Base-by-base conservation (phyloP, 192 early-diverging fungal species). In the Geranomyces variabilis region DNA sequence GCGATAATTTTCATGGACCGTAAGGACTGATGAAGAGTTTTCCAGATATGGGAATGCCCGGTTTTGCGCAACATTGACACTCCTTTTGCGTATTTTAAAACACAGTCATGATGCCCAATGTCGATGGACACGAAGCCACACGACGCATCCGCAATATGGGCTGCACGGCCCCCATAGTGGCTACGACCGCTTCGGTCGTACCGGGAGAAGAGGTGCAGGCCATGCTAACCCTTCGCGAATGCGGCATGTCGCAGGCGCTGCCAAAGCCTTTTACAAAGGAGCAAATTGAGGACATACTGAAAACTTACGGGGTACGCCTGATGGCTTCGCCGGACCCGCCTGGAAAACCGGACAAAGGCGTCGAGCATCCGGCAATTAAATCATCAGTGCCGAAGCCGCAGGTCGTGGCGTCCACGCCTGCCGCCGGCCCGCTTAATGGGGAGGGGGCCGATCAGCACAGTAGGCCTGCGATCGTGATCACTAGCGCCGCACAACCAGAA, bases 91-190 rank as follows among this genome's bases (percentile, higher is more conserved):
- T n/a, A n/a, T n/a, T n/a, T n/a, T n/a, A n/a, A n/a, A n/a, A 12
- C n/a, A 28, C n/a, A 31, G 47, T 71, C 6, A 57, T 74, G 34
- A 67, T 74, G 63, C 64, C 72, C 12, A 45, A 33, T 31, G 22
- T 67, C 10, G 74, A 75, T 62, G 74, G 74, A 22, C 46, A 75
- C 59, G 43, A 75, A 62, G 74, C 74, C 30, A 70, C 74, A 30
- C 66, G 60, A 9, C 21, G 13, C 19, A 68, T 75, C 36, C 74
- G 74, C 19, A 19, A 41, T 19, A 10, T 70, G 29, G 57, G 60
- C 1, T 69, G 53, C 43, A 46, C 19, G 8, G 46, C 59, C 1
- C 74, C 74, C 44, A 63, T 75, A 14, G 67, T 75, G 3, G 53
- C 61, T 24, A 75, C 74, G 4, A 75, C 74, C 1, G 74, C 74